Percentiles rank a stretch among this genome's conserved stretches.
phyloP scores from a whole-genome alignment of 345 rosid genomes.

The Gynandropsis gynandra region DNA sequence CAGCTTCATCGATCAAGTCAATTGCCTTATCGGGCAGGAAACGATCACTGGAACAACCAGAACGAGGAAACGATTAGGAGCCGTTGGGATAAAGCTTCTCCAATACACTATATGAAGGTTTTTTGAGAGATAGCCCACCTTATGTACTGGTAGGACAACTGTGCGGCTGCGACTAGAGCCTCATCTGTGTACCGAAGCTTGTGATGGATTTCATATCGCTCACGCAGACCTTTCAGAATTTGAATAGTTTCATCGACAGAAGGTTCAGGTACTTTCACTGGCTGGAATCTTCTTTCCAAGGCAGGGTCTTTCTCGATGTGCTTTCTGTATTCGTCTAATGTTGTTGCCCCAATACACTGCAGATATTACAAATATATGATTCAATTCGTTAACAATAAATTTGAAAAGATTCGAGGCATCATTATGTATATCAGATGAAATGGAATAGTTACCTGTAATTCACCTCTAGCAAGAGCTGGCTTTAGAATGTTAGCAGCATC shows the following conservation, averaged over 20 bases:
- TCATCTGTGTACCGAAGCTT: too few species aligned
- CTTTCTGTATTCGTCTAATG: too few species aligned
- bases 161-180: too few species aligned
- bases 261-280: constrained; percentile 96
- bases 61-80: not conserved
- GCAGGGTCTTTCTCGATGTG: constrained; percentile 99
- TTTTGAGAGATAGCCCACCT: constrained; percentile 21
- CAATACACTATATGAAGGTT: not conserved
- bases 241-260: constrained; percentile 88
- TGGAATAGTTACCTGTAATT: constrained; percentile 66
- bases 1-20: constrained; percentile 72
- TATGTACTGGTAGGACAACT: constrained; percentile 40
- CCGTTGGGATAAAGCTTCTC: not conserved
- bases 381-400: not conserved
- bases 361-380: not conserved
- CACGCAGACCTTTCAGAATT: constrained; percentile 54
- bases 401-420: not conserved
- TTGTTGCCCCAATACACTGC: constrained; percentile 99
- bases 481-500: constrained; percentile 97
- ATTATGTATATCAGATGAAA: constrained; percentile 6
- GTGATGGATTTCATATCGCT: too few species aligned
- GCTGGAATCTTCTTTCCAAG: constrained; percentile 94
- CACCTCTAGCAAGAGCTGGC: constrained; percentile 99
- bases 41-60: constrained; percentile 39
- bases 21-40: constrained; percentile 69